These are phyloP conservation scores for Zygoascus flipseniorum DNA, from an alignment of 805 yeast species.

Conservation along the genomic window DNA sequence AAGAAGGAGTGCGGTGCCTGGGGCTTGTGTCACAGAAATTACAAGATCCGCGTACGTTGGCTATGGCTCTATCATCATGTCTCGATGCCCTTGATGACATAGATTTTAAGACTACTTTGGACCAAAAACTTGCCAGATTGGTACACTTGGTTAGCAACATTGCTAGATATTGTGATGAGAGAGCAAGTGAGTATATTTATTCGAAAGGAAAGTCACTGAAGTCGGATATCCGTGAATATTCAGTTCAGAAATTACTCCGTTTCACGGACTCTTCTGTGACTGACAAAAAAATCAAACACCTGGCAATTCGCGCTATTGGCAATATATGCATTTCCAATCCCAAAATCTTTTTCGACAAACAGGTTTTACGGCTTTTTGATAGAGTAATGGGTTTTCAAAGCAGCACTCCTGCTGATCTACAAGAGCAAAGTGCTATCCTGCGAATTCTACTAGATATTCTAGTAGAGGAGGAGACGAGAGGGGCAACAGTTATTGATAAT, in stretches of 20 bases:
- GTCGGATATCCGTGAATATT: constrained; percentile 1
- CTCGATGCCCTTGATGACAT: constrained; percentile 39
- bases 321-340: constrained; percentile 56
- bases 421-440: constrained; percentile 33
- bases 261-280: constrained; percentile 36
- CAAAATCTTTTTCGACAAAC: constrained; percentile 51
- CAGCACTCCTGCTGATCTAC: background rate
- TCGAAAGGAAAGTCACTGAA: constrained; percentile 33
- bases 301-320: constrained; percentile 51
- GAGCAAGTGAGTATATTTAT: constrained; percentile 36
- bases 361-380: constrained; percentile 48
- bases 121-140: constrained; percentile 31
- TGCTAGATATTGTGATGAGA: constrained; percentile 62
- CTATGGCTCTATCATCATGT: constrained; percentile 58
- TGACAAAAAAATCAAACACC: constrained; percentile 34
- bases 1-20: constrained; percentile 54
- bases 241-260: constrained; percentile 37
- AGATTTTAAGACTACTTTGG: constrained; percentile 6
- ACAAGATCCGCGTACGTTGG: constrained; percentile 40
- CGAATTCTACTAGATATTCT: constrained; percentile 53
- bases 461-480: constrained; percentile 30
- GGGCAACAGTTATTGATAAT: constrained; percentile 29
- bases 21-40: constrained; percentile 47
- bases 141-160: constrained; percentile 60
- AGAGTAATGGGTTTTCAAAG: constrained; percentile 31